Evolutionary conservation across 768 basidiomycete species (phyloP), one percentile per base, ranked within the genome.

Genomic region (Solioccasus polychromus): DNA sequence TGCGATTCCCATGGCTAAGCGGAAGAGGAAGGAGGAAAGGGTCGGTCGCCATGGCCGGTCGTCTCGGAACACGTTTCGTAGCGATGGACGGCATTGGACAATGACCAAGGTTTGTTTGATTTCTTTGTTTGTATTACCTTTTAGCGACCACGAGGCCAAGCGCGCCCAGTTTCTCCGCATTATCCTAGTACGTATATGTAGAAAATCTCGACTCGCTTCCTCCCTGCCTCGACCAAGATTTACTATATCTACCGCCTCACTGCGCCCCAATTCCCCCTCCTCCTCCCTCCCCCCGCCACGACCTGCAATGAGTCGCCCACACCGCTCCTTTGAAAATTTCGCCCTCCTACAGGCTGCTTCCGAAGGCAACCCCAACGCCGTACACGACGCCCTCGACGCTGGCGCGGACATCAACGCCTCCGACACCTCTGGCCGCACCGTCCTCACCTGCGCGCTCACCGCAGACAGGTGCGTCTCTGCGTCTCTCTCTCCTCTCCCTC

Each of bases 391-490:
- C 34, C 69, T 89, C 44, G 67, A 69, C 8, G 64, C 71, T 30
- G 85, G 82, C 32, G 84, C 83, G 8, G 82, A 87, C 61, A 73
- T 88, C 42, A 88, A 89, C 58, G 75, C 77, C 32, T 68, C 78
- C 37, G 85, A 87, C 63, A 63, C 67, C 18, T 66, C 70, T 1
- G 85, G 85, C 11, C 74, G 82, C 45, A 83, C 80, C 6, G 71
- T 80, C 15, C 64, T 89, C 34, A 82, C 84, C 54, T 83, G 80
- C 54, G 81, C 81, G 9, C 74, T 89, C 50, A 82, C 84, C 11
- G 87, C 86, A 20, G 80, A 85, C 60, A 72, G 82, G 86, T 87
- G 59, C 49, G 78, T 50, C 8, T 28, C 28, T n/a, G n/a, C n/a
- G n/a, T 28, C 28, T 28, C 42, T 17, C 20, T n/a, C 3, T 14